These are phyloP conservation scores for Tillandsia fasciculata DNA, from an alignment of 176 grass and related monocot species.

Conservation along the genomic window DNA sequence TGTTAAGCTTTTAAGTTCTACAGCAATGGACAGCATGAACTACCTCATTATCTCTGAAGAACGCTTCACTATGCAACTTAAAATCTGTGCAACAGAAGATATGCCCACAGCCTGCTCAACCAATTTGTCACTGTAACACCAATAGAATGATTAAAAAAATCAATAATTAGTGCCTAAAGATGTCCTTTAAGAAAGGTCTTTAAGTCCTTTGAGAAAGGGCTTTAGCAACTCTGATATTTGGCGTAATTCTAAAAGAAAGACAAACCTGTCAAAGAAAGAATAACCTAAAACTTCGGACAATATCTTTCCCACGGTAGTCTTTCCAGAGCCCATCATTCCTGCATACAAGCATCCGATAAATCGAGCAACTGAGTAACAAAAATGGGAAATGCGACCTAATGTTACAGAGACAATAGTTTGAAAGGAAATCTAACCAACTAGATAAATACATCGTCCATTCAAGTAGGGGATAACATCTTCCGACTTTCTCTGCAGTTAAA, in stretches of 20 bases:
- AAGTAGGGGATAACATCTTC: constrained; percentile 63
- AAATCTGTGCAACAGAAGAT: constrained; percentile 91
- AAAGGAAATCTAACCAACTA: constrained; percentile 67
- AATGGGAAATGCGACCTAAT: not conserved
- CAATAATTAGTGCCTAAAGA: constrained; percentile 7
- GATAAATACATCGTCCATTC: constrained; percentile 64
- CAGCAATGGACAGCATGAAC: constrained; percentile 3
- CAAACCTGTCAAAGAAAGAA: constrained; percentile 93
- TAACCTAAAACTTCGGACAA: constrained; percentile 86
- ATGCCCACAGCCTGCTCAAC: constrained; percentile 88
- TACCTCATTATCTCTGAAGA: constrained; percentile 98
- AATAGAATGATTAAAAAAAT: constrained; percentile 15
- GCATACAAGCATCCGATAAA: constrained; percentile 4
- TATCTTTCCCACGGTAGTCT: constrained; percentile 94
- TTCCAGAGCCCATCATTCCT: constrained; percentile 99
- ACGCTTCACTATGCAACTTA: constrained; percentile 81
- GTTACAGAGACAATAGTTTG: not conserved
- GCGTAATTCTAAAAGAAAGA: constrained; percentile 10
- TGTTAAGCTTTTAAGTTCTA: not conserved
- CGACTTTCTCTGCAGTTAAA: constrained; percentile 69
- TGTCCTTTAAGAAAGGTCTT: not conserved
- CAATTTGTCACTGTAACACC: constrained; percentile 81
- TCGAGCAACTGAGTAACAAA: not conserved
- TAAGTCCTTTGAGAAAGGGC: constrained; percentile 6
- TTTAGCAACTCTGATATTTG: constrained; percentile 9